Evolutionary conservation across 2,329 filamentous ascomycete genomes (phyloP), one percentile per base, ranked within the genome.

Genomic region (Colletotrichum tofieldiae): DNA sequence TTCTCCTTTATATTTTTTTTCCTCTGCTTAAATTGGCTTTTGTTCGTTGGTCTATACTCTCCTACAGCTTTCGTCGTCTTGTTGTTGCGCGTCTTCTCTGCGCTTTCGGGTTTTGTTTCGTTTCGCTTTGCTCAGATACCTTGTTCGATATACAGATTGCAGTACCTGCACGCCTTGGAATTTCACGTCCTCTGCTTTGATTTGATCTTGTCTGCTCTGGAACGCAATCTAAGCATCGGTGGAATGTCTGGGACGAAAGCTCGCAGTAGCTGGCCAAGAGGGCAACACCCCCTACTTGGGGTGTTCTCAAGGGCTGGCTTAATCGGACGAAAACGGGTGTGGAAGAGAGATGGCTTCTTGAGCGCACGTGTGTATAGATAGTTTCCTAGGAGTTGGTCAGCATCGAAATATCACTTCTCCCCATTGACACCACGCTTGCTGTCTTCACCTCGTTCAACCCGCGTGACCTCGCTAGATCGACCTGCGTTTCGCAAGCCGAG

Each of bases 111-210:
- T 68, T 60, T 64, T 71, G 64, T 76, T 68, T 78, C 64, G 66
- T 71, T 73, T 75, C 65, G 72, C 73, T 75, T 77, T 67, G 74
- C 74, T 76, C 85, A 86, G 85, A 89, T 89, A 89, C 87, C 87
- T 89, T 89, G 87, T 89, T 88, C 86, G 84, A 89, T 87, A 87
- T 86, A 87, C 81, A 82, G 79, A 82, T 78, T 81, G 77, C 71
- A 70, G 61, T 73, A 70, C 72, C 74, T 76, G 65, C 64, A 65
- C 64, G 29, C 37, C 49, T 43, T 73, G 56, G 72, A 56, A 71
- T 70, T 69, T 58, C 26, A 18, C 54, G 35, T 67, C 47, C 8
- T 69, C 35, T 67, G 61, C 26, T 68, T 56, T 55, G 64, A 52
- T 45, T 69, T 45, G 49, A 35, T 52, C 26, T n/a, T 66, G 54